Evolutionary conservation across 1,284 basidiomycete genomes (phyloP).

Genomic region (Ustilago bromivora): DNA sequence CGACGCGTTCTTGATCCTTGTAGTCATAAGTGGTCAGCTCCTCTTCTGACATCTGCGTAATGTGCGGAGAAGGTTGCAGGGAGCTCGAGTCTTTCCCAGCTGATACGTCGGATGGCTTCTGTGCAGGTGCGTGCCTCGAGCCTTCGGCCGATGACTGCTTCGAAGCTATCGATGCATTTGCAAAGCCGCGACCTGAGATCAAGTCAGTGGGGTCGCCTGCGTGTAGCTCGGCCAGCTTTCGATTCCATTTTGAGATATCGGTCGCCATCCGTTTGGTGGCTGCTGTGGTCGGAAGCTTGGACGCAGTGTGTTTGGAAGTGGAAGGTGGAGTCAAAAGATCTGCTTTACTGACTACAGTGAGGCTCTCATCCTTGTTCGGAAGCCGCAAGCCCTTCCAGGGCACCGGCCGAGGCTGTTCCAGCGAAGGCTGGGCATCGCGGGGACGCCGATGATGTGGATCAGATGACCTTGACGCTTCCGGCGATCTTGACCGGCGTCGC

Average conservation of each 20-base stretch:
- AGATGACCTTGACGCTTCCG: background rate
- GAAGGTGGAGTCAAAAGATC: background rate
- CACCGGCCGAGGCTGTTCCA: background rate
- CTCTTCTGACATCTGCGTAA: conserved; percentile 13
- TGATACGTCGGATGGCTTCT: background rate
- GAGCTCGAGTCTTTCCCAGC: background rate
- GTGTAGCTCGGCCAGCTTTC: conserved; percentile 47
- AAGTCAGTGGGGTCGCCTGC: background rate
- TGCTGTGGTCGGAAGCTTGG: conserved; percentile 13
- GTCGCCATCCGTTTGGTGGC: conserved; percentile 31
- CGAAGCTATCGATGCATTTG: background rate
- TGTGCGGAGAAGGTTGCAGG: background rate
- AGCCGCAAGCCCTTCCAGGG: conserved; percentile 25
- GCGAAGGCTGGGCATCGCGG: background rate
- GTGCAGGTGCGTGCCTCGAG: background rate
- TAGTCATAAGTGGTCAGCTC: conserved; percentile 34
- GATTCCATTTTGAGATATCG: conserved; percentile 47
- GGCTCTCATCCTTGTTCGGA: background rate
- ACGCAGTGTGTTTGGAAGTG: background rate
- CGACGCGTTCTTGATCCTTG: conserved; percentile 34
- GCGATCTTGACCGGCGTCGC: conserved; percentile 29
- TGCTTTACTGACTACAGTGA: background rate
- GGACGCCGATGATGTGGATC: background rate
- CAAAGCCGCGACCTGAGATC: background rate
- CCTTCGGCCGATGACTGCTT: background rate